These are phyloP conservation scores for Monosporozyma servazzii DNA, from an alignment of 805 yeast genomes.

Conservation along the genomic window DNA sequence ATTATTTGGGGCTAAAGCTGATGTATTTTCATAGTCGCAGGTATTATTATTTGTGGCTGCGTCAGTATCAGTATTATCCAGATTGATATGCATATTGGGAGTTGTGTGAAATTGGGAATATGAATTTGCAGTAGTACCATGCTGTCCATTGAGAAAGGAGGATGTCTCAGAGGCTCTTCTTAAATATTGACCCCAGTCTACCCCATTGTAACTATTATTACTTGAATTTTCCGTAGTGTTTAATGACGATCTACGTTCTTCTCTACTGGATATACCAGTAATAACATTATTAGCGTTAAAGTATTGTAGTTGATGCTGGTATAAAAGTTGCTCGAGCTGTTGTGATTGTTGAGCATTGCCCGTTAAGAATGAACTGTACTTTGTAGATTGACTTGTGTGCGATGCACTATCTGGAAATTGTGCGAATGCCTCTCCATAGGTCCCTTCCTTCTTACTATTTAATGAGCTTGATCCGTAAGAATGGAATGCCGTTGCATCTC, in stretches of 20 bases:
- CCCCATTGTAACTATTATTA: background rate
- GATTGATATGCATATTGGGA: background rate
- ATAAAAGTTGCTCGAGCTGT: background rate
- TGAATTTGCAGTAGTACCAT: background rate
- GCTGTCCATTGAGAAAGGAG: background rate
- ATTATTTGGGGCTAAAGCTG: too few relatives aligned
- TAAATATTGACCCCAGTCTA: slow-evolving; percentile 4
- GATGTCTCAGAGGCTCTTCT: background rate
- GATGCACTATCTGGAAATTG: slow-evolving; percentile 18
- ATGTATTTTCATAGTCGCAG: too few relatives aligned
- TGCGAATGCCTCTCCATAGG: slow-evolving; percentile 21
- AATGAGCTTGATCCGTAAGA: background rate
- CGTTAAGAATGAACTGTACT: slow-evolving; percentile 1
- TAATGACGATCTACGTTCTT: background rate
- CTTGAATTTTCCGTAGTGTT: slow-evolving; percentile 1
- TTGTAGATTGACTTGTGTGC: slow-evolving; percentile 3
- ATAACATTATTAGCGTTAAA: background rate
- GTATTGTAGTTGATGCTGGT: background rate
- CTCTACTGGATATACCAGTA: background rate
- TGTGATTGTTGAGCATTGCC: background rate
- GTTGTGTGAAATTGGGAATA: background rate
- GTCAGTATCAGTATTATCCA: background rate
- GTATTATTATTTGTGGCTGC: background rate
- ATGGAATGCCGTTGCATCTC: slow-evolving; percentile 1
- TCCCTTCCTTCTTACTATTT: slow-evolving; percentile 6